These are phyloP conservation scores for Suillus bovinus DNA, from an alignment of 768 basidiomycete species.

Conservation along the genomic window DNA sequence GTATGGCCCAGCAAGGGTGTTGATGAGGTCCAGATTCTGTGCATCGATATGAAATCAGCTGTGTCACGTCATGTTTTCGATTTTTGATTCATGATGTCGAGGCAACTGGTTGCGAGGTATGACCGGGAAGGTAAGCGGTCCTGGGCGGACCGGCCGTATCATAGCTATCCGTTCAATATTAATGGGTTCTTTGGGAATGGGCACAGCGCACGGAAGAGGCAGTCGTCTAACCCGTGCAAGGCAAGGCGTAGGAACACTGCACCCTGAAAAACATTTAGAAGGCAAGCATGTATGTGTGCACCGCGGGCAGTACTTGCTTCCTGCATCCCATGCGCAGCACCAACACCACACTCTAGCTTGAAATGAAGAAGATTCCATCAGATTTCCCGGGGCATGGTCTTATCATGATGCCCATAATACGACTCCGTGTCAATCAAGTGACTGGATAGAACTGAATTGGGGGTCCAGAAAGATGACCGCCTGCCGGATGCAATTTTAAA, in stretches of 20 bases:
- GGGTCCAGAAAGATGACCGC: neutral
- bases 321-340: neutral
- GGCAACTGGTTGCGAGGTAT: neutral
- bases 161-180: neutral
- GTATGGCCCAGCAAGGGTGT: neutral
- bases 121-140: too few relatives aligned
- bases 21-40: neutral
- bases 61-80: neutral
- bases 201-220: neutral
- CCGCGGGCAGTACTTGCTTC: neutral
- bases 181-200: neutral
- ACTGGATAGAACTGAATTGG: neutral
- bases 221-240: neutral
- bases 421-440: neutral
- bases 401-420: neutral
- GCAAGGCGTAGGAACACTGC: neutral
- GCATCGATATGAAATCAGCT: neutral
- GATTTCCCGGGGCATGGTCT: neutral
- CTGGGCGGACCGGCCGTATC: neutral
- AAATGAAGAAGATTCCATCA: neutral
- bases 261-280: neutral
- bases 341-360: neutral
- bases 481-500: neutral
- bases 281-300: neutral
- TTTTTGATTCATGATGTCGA: neutral